A percentile compares a stretch with the other conserved stretches of the same genome.
Conservation (phyloP, 2,329 filamentous ascomycete genomes). For the Aureobasidium mangrovei region DNA sequence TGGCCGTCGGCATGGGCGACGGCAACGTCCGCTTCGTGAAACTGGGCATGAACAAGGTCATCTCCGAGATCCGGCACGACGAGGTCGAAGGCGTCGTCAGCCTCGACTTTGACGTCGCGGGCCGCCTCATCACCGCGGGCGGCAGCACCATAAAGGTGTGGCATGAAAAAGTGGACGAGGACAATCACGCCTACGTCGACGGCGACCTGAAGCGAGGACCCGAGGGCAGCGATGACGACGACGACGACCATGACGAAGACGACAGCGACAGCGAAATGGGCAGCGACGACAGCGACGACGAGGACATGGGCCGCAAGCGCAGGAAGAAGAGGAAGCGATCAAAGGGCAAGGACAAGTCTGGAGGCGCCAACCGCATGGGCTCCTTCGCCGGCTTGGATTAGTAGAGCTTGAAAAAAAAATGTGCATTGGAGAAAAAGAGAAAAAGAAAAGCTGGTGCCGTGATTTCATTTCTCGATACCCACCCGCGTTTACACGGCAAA, state of each 20-base stretch:
- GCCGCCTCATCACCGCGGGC: constrained; percentile 82
- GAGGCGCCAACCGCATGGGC: constrained; percentile 8
- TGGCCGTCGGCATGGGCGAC: constrained; percentile 74
- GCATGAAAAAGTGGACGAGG: constrained; percentile 53
- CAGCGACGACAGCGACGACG: constrained; percentile 32
- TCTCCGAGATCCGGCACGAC: constrained; percentile 63
- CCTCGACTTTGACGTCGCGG: constrained; percentile 74
- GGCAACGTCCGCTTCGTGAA: constrained; percentile 70
- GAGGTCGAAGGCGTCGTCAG: constrained; percentile 79
- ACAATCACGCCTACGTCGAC: constrained; percentile 36
- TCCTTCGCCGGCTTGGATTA: constrained; percentile 8
- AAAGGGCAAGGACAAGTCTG: constrained; percentile 21
- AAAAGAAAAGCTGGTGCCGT: background rate
- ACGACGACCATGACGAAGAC: constrained; percentile 30
- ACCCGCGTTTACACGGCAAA: background rate
- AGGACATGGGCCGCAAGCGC: constrained; percentile 31
- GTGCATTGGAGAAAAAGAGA: background rate
- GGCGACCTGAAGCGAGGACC: constrained; percentile 34
- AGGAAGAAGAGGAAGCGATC: constrained; percentile 35
- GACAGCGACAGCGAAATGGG: constrained; percentile 35
- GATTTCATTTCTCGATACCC: background rate
- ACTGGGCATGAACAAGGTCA: constrained; percentile 62
- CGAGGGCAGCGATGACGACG: constrained; percentile 42
- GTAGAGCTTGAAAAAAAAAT: background rate
- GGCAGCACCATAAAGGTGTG: constrained; percentile 83